Evolutionary conservation across 2,329 filamentous ascomycete species (phyloP), one percentile per base, ranked within the genome.

Genomic region (Epichloe uncinata): DNA sequence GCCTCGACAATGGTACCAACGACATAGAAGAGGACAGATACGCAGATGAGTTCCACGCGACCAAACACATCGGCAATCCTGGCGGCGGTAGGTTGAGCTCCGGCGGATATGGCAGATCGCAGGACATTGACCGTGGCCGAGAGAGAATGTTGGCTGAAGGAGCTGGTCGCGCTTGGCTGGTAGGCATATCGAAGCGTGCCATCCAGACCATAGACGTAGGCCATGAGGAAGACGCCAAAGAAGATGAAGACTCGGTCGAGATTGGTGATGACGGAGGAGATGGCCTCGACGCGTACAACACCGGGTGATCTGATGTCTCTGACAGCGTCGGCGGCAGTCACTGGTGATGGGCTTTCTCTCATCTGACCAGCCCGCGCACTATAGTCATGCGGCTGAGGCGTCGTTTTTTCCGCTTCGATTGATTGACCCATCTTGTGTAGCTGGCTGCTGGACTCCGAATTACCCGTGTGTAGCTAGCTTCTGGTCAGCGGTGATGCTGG

Each of bases 51-150:
- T 57, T 82, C 73, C 9, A 79, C 73, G 22, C 81, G 77, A 49
- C 80, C 81, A 62, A 79, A 83, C 34, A 84, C 68, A 61, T 84
- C 78, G 36, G 83, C 70, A 5, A 82, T 67, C 61, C 84, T 84
- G 42, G 81, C 81, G 54, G 82, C 71, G 0, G 79, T 77, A 7
- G 82, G 71, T 55, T 81, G 65, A 15, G 76, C 74, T 4, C 76
- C 79, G 42, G 77, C 78, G 11, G 76, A 78, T 54, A 82, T 77
- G 45, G 82, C 78, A 16, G 71, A 67, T 7, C 77, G 71, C 7
- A 82, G 61, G 26, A 80, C 75, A 58, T 74, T 77, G 57, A 83
- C 67, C 4, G 78, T 78, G 2, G 78, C 69, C 4, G 78, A 64
- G 20, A 80, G 66, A 26, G 77, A 79, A 60, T 84, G 79, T 5